Base-by-base conservation (phyloP, 2,329 filamentous ascomycete species). In the Hypoxylon sp. region DNA sequence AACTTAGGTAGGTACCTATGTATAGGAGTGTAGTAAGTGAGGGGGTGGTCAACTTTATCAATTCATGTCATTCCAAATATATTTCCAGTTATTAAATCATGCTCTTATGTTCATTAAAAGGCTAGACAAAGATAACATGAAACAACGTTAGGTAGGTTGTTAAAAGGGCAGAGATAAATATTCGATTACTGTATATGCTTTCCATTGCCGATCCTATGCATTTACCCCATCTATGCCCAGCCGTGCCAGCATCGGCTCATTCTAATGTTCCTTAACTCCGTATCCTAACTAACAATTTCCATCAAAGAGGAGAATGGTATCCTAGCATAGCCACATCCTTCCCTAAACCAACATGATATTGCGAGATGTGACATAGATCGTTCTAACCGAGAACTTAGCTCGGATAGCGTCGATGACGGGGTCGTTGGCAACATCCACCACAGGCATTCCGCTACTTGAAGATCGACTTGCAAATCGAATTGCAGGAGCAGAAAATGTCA, bases 331-430 rank as follows among this genome's bases (percentile, higher is more conserved):
- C 11, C 20, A 22, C 2, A 1, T 14, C 50, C 49, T 3, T 40
- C 44, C 6, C 55, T 66, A 75, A n/a, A 76, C 72, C 22, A 76
- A 61, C 69, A 75, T 75, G n/a, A 74, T 50, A 54, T 72, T 76
- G 17, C 66, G 64, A 8, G 74, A 75, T 25, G 74, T 76, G 44
- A 74, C 66, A 31, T 75, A 76, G 51, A 76, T 67, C 1, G 68
- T 72, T 33, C 66, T 70, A 13, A 72, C 67, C 1, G 63, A 64
- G 17, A 72, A 76, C 51, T 72, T 70, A n/a, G 70, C 60, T 60
- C 68, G 71, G 57, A 76, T 73, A 14, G 68, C 66, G 13, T 70
- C 61, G n/a, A 76, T 57, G 46, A 72, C 53, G 2, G 66, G 68
- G 14, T 76, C 74, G 10, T 67, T 69, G 11, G 62, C 57, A 42